Evolutionary conservation across 2,329 filamentous ascomycete species (phyloP), one percentile per base, ranked within the genome.

Genomic region (Pseudogymnoascus sp.): DNA sequence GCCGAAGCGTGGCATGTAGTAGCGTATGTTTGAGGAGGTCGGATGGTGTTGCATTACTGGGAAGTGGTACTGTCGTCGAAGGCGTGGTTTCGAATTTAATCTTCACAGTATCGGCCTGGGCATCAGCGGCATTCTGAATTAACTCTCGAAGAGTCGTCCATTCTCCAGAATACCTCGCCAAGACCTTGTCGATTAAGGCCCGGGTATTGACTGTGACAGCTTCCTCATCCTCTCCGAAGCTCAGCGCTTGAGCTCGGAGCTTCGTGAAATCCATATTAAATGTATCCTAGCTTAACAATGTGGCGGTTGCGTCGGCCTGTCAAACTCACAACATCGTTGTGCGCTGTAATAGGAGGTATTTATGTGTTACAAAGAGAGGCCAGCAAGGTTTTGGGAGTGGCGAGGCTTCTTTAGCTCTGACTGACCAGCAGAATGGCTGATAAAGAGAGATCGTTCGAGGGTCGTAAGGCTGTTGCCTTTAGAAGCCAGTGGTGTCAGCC

Each of bases 81-180:
- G 93, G 93, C 14, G 90, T 76, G 1, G 93, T 96, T 75, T 99
- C 93, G 80, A 95, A 96, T 70, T 89, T 93, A 73, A 99, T 91
- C 53, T 86, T 89, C 69, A 97, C 93, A 63, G 87, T 93, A 14
- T 88, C 90, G 59, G 95, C 95, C 72, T 93, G 90, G 21, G 95
- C 95, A 78, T 99, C 95, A 67, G 95, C 93, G n/a, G 95, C 95
- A 74, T 99, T 99, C 73, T 99, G 95, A 50, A 99, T 92, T 66
- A 99, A 86, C 75, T 99, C 95, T 80, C 95, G 86, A 16, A 99
- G 78, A 7, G 84, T 89, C 5, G 86, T 92, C 88, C 93, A 97
- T 79, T 99, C 96, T 70, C 95, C 93, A 2, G 93, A 96, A 74
- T 99, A 99, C 72, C 95, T 84, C 8, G 95, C 95, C 60, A 99